Evolutionary conservation across 2,329 filamentous ascomycete species (phyloP).

Genomic region (Cordyceps militaris): DNA sequence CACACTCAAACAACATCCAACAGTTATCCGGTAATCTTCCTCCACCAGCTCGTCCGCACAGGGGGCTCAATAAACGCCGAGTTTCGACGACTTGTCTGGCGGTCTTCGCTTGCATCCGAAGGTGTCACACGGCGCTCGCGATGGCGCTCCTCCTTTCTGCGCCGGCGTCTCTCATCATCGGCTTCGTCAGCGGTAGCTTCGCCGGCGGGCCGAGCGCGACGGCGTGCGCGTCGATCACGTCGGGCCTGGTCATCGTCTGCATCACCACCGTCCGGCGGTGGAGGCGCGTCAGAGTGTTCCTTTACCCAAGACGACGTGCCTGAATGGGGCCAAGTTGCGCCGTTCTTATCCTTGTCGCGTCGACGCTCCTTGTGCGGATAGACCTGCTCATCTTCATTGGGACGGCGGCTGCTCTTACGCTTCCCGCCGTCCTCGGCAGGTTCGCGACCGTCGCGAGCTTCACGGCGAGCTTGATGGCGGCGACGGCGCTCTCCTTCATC

Average conservation of each 20-base stretch:
- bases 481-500: constrained; percentile 50
- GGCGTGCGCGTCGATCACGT: constrained; percentile 41
- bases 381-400: constrained; percentile 36
- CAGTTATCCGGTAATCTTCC: constrained; percentile 13
- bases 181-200: constrained; percentile 32
- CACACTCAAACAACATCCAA: background rate
- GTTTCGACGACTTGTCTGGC: constrained; percentile 4
- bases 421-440: constrained; percentile 31
- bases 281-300: constrained; percentile 55
- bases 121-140: constrained; percentile 18
- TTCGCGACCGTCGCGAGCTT: constrained; percentile 35
- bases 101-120: constrained; percentile 10
- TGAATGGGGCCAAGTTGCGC: constrained; percentile 51
- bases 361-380: constrained; percentile 35
- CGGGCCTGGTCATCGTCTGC: constrained; percentile 42
- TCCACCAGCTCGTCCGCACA: constrained; percentile 13
- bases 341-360: constrained; percentile 30
- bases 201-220: constrained; percentile 36
- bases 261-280: constrained; percentile 42
- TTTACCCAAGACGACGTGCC: constrained; percentile 62
- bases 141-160: constrained; percentile 38
- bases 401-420: constrained; percentile 34
- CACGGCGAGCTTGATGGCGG: constrained; percentile 40
- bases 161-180: constrained; percentile 38
- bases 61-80: constrained; percentile 7